Percentiles rank a stretch among this genome's conserved stretches.
phyloP scores from a whole-genome alignment of 495 filamentous ascomycete genomes.

The Hyaloscypha bicolor region DNA sequence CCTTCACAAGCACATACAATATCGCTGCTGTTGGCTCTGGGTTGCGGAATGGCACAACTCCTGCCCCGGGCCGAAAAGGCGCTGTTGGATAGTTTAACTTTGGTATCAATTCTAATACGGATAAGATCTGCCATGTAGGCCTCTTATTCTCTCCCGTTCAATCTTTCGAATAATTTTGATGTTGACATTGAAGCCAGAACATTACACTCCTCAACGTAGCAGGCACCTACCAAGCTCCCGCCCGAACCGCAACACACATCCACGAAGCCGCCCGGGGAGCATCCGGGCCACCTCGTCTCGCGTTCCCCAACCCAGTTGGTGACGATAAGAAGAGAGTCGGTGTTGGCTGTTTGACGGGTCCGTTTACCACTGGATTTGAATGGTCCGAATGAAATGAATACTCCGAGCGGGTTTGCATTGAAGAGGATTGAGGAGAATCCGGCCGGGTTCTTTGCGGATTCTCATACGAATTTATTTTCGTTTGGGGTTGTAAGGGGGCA shows the following conservation, averaged over 20 bases:
- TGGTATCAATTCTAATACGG: conserved; percentile 38
- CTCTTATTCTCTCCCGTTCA: background rate
- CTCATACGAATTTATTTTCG: conserved; percentile 16
- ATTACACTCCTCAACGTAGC: conserved; percentile 40
- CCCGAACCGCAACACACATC: conserved; percentile 45
- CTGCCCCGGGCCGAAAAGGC: conserved; percentile 17
- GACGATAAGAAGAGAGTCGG: conserved; percentile 33
- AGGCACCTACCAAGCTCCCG: conserved; percentile 40
- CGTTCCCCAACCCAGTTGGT: conserved; percentile 44
- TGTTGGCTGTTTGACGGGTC: conserved; percentile 43
- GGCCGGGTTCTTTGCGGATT: conserved; percentile 23
- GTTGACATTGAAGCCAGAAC: conserved; percentile 18
- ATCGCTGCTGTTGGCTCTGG: conserved; percentile 40
- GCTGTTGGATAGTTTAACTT: conserved; percentile 39
- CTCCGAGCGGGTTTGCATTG: conserved; percentile 19
- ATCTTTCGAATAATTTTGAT: too few species aligned
- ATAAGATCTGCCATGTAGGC: conserved; percentile 41
- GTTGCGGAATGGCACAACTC: conserved; percentile 41
- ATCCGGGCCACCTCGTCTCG: conserved; percentile 38
- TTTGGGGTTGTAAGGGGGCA: conserved; percentile 24
- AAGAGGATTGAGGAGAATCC: conserved; percentile 25
- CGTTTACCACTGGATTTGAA: conserved; percentile 45
- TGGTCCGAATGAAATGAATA: conserved; percentile 28
- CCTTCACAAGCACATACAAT: conserved; percentile 43
- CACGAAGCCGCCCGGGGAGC: conserved; percentile 40